Conservation (phyloP, 306 rosid genomes). For the Inga leiocalycina region DNA sequence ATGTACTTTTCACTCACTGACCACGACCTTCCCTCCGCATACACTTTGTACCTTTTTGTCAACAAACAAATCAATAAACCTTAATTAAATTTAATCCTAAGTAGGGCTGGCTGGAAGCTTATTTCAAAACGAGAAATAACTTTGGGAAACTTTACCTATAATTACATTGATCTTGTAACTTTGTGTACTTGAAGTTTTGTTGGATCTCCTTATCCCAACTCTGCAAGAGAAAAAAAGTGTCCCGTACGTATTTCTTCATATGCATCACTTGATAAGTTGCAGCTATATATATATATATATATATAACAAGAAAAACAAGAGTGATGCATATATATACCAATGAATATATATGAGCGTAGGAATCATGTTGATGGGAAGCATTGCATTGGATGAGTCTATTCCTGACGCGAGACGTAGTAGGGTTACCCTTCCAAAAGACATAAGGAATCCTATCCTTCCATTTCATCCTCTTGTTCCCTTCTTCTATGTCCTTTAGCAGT, state of each 20-base stretch:
- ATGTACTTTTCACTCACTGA: constrained; percentile 62
- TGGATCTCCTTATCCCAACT: constrained; percentile 33
- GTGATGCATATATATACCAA: constrained; percentile 18
- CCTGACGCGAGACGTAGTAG: constrained; percentile 15
- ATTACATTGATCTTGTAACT: constrained; percentile 53
- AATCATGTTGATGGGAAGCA: constrained; percentile 31
- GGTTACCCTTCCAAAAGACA: constrained; percentile 64
- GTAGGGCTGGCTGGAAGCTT: background rate
- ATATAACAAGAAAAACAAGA: background rate
- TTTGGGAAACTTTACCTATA: constrained; percentile 37
- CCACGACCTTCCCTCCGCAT: constrained; percentile 56
- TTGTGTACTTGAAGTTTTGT: constrained; percentile 32
- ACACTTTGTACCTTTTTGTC: constrained; percentile 55
- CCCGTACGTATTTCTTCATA: too few relatives aligned
- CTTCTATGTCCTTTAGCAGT: constrained; percentile 27
- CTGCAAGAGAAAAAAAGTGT: constrained; percentile 22
- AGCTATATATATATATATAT: too few relatives aligned
- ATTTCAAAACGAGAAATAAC: background rate
- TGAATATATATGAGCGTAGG: constrained; percentile 47
- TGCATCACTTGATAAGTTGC: too few relatives aligned
- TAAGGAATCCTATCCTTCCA: constrained; percentile 57
- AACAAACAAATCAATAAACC: background rate
- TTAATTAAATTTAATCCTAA: background rate
- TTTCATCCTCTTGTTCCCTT: constrained; percentile 38
- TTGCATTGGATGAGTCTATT: constrained; percentile 42